phyloP scores from a whole-genome alignment of 2,329 filamentous ascomycete genomes.

The Coniochaeta hoffmannii region DNA sequence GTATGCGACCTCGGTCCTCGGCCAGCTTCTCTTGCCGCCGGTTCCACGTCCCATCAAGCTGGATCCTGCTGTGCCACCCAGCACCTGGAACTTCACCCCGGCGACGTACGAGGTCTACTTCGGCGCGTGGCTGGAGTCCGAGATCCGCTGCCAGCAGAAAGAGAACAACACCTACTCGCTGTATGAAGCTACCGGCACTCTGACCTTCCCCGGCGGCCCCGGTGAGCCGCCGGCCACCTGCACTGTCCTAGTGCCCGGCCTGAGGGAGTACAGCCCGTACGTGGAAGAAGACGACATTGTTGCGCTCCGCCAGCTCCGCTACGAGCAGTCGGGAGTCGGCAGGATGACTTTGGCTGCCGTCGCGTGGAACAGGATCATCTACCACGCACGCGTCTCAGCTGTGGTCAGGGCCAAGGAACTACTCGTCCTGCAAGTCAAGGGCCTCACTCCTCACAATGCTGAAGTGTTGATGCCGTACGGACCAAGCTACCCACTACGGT shows the following conservation, averaged over 20 bases:
- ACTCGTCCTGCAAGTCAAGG: constrained; percentile 10
- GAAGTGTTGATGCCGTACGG: neutral
- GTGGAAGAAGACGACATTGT: constrained; percentile 15
- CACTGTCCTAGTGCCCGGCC: constrained; percentile 12
- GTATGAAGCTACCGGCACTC: constrained; percentile 2
- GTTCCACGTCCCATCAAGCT: neutral
- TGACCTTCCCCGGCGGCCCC: neutral
- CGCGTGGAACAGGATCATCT: constrained; percentile 12
- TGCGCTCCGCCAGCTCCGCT: constrained; percentile 13
- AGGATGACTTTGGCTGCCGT: neutral
- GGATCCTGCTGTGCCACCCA: neutral
- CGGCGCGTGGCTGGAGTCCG: constrained; percentile 8
- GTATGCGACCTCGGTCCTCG: constrained; percentile 5
- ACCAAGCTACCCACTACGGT: constrained; percentile 12
- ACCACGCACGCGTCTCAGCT: constrained; percentile 12
- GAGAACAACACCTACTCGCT: constrained; percentile 12
- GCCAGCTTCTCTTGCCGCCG: constrained; percentile 1
- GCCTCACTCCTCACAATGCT: constrained; percentile 5
- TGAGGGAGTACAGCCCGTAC: constrained; percentile 14
- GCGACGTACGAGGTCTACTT: constrained; percentile 12
- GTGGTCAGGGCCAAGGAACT: constrained; percentile 11
- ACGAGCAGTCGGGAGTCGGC: neutral
- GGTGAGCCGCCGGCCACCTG: neutral
- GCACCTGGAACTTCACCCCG: neutral
- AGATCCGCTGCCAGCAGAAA: constrained; percentile 7